Conservation (phyloP, 1,284 basidiomycete genomes). For the Jaminaea rosea region DNA sequence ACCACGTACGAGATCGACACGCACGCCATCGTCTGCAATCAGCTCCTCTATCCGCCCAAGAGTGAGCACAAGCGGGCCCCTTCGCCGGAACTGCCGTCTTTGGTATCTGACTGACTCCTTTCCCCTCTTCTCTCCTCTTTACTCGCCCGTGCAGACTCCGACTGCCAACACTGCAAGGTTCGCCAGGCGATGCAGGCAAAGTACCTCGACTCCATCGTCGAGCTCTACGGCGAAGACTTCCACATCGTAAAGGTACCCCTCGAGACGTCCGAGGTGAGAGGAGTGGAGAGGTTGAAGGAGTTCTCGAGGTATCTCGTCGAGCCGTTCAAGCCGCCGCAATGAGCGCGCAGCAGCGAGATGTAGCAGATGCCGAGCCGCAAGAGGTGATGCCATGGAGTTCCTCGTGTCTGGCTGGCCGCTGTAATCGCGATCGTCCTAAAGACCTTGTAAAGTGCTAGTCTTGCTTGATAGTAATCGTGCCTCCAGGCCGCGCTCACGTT, state of each 20-base stretch:
- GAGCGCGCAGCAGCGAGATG: too few species aligned
- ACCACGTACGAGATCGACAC: conserved; percentile 96
- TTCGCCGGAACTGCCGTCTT: background rate
- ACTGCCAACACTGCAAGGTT: conserved; percentile 89
- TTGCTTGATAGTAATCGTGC: too few species aligned
- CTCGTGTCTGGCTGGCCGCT: too few species aligned
- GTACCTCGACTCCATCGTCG: conserved; percentile 43
- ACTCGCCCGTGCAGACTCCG: conserved; percentile 57
- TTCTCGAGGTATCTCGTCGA: conserved; percentile 36
- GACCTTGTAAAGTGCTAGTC: too few species aligned
- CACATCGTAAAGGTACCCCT: conserved; percentile 63
- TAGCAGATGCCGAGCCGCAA: too few species aligned
- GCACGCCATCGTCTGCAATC: conserved; percentile 97
- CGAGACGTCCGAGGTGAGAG: conserved; percentile 91
- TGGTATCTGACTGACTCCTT: background rate
- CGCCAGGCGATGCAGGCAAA: conserved; percentile 90
- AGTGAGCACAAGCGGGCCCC: conserved; percentile 52
- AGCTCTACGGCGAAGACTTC: conserved; percentile 45
- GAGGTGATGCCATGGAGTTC: too few species aligned
- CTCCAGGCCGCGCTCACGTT: too few species aligned
- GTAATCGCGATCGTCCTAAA: too few species aligned
- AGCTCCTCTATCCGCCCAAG: conserved; percentile 85
- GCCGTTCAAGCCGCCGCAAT: conserved; percentile 28
- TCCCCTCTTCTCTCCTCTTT: background rate
- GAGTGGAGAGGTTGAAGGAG: conserved; percentile 79